These are phyloP conservation scores for Pythium graminicola DNA, from an alignment of 352 stramenopile genomes.

Conservation along the genomic window DNA sequence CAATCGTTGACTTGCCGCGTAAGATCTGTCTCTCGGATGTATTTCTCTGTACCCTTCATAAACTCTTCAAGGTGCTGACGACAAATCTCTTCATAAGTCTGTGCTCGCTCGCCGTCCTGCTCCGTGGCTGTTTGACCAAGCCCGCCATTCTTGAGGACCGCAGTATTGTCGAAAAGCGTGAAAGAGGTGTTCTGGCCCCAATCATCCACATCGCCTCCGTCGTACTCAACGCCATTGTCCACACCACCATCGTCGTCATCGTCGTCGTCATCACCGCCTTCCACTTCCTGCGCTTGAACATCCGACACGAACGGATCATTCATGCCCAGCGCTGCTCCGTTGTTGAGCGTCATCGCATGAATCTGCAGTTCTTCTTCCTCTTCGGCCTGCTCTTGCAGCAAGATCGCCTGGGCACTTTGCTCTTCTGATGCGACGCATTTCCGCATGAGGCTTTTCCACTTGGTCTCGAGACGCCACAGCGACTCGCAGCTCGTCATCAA, in stretches of 20 bases:
- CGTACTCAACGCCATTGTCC: slow-evolving; percentile 34
- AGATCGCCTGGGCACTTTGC: slow-evolving; percentile 55
- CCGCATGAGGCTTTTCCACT: slow-evolving; percentile 55
- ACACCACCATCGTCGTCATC: slow-evolving; percentile 30
- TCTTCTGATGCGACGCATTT: slow-evolving; percentile 40
- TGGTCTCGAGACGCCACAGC: slow-evolving; percentile 58
- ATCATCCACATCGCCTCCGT: slow-evolving; percentile 26
- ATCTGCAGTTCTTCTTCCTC: slow-evolving; percentile 60
- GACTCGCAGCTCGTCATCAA: slow-evolving; percentile 46
- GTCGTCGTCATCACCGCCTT: slow-evolving; percentile 11
- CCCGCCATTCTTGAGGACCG: slow-evolving; percentile 18
- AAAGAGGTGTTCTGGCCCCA: slow-evolving; percentile 24
- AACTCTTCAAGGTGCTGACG: slow-evolving; percentile 71
- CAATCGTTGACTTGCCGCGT: slow-evolving; percentile 69
- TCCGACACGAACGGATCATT: slow-evolving; percentile 17
- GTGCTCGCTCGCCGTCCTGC: slow-evolving; percentile 20
- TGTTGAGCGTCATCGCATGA: slow-evolving; percentile 30
- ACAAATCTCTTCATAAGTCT: slow-evolving; percentile 70
- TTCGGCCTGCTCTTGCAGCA: slow-evolving; percentile 59
- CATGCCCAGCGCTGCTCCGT: slow-evolving; percentile 30
- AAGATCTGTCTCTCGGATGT: slow-evolving; percentile 65
- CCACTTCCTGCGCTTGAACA: slow-evolving; percentile 15
- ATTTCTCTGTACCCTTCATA: slow-evolving; percentile 76
- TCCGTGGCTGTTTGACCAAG: neutral
- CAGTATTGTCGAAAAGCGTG: slow-evolving; percentile 11